Percentiles rank a stretch among this genome's conserved stretches.
Conservation (phyloP, 2,329 filamentous ascomycete species). For the Drechslerella coelobrocha region DNA sequence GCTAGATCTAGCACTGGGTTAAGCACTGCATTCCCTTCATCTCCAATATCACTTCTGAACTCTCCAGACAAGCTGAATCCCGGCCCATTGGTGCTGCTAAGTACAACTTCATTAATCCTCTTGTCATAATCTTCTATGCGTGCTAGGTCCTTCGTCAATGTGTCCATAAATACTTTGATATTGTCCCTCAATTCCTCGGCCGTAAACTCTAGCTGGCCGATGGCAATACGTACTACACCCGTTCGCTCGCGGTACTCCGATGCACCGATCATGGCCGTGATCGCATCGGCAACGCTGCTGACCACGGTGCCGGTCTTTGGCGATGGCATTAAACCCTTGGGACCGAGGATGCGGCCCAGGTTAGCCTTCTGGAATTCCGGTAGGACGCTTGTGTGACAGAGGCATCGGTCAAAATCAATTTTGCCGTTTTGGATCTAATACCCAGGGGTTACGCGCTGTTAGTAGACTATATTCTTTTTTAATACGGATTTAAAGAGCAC, state of each 20-base stretch:
- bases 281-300: constrained; percentile 74
- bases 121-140: constrained; percentile 66
- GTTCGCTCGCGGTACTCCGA: constrained; percentile 84
- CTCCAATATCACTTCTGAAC: constrained; percentile 62
- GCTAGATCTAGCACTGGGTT: constrained; percentile 6
- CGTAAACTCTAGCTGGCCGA: constrained; percentile 88
- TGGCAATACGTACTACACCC: constrained; percentile 84
- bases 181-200: constrained; percentile 86
- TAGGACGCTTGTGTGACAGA: constrained; percentile 82
- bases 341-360: constrained; percentile 81
- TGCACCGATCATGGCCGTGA: constrained; percentile 82
- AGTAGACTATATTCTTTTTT: background rate
- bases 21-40: constrained; percentile 4
- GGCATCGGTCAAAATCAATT: constrained; percentile 85
- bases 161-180: constrained; percentile 75
- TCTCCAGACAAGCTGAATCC: constrained; percentile 85
- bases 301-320: constrained; percentile 88
- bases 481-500: background rate
- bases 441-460: background rate
- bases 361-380: constrained; percentile 80
- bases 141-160: constrained; percentile 78
- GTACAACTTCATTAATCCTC: constrained; percentile 68
- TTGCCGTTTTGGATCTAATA: constrained; percentile 68
- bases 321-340: constrained; percentile 90
- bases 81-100: constrained; percentile 86